Base-by-base conservation (phyloP, 176 grass and related monocot species). In the Bolboschoenus planiculmis region DNA sequence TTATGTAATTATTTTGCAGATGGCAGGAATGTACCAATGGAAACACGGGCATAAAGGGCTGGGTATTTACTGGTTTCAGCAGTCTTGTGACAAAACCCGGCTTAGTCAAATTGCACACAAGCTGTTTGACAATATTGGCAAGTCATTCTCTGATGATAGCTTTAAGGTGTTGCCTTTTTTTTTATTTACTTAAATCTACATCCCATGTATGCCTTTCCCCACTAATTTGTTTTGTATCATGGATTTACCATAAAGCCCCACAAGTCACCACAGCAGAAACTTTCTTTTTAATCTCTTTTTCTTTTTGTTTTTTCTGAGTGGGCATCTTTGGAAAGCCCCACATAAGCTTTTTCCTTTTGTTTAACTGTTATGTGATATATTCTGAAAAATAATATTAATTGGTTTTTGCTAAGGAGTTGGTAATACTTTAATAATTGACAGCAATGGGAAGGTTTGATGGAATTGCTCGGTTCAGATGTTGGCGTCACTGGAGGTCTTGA, bases 371-470 rank as follows among this genome's bases (percentile, higher is more conserved):
- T 68, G n/a, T 68, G 64, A 7, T 68, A 16, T n/a, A 36, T 18
- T 40, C 39, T 72, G 9, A 21, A 43, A 54, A 66, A 16, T 21
- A 53, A 24, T 42, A 60, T 82, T 70, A 33, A 26, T 81, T 70
- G 63, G 21, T 66, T 43, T 40, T n/a, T 37, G 20, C 40, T 76
- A 40, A 34, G 30, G 56, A 88, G 10, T 16, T 24, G 51, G 26
- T 37, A 68, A 53, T 84, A 74, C 24, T 89, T 65, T 71, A 2
- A 86, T 53, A 79, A 14, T 64, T 74, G 43, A 64, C 87, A 98
- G 95, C 92, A 98, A 95, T 98, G 90, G 95, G 92, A 98, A 67
- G 92, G 95, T 15, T 88, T 98, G 89, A 90, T 98, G 6, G 95
- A 93, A 88, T 86, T 98, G 78, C 90, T 95, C 71, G 89, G 90